Evolutionary conservation across 176 grass and related monocot genomes (phyloP).

Genomic region (Triticum dicoccoides): DNA sequence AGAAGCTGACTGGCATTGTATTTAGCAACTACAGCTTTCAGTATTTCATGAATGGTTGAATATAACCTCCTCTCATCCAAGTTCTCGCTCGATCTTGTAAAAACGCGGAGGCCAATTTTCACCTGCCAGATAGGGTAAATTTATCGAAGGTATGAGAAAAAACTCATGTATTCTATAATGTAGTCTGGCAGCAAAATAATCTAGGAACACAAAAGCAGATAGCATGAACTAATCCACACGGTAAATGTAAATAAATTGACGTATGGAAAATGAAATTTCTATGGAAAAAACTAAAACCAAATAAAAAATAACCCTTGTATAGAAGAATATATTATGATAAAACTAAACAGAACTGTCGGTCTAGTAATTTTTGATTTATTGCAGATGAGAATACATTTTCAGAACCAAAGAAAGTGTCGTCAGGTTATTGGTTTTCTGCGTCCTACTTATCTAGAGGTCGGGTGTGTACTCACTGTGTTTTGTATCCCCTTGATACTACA

Average conservation of each 20-base stretch:
- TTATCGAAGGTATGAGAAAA: slow-evolving; percentile 7
- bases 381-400: neutral
- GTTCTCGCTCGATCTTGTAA: slow-evolving; percentile 59
- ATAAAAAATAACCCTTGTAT: neutral
- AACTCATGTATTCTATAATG: neutral
- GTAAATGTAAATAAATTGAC: neutral
- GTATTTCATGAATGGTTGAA: slow-evolving; percentile 84
- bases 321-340: neutral
- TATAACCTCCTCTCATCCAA: slow-evolving; percentile 81
- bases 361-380: neutral
- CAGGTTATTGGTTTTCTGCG: too few species aligned
- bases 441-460: too few species aligned
- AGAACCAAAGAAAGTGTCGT: neutral
- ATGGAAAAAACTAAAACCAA: neutral
- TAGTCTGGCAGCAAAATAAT: neutral
- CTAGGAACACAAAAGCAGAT: neutral
- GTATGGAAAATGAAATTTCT: neutral
- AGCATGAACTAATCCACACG: neutral
- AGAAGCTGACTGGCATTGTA: slow-evolving; percentile 66
- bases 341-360: neutral
- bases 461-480: too few species aligned
- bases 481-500: too few species aligned
- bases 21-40: slow-evolving; percentile 80
- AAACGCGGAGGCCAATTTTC: slow-evolving; percentile 33
- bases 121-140: slow-evolving; percentile 41